Base-by-base conservation (phyloP, 176 grass and related monocot species). In the Thinopyrum elongatum region DNA sequence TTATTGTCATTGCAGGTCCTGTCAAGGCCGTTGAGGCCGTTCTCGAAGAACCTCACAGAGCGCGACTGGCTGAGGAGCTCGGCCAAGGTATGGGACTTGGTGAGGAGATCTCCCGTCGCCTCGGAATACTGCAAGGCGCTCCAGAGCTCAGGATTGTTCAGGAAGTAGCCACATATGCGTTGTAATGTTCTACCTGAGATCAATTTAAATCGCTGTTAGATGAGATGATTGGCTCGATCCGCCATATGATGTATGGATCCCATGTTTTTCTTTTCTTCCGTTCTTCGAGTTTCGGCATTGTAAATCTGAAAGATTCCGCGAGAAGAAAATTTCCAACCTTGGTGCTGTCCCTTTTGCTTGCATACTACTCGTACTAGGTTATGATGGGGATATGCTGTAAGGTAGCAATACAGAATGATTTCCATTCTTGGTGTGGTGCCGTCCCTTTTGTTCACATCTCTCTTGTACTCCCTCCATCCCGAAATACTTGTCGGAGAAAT, bases 1-100 rank as follows among this genome's bases (percentile, higher is more conserved):
- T 49, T 89, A 3, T 2, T 65, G 31, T 81, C 33, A 3, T 26
- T 76, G 57, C 85, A 98, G 96, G 77, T 98, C 70, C 66, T 98
- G 34, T 89, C 96, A 0, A 92, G 91, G 88, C 91, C 86, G 5
- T 65, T 85, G 46, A 89, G 66, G 29, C 76, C 91, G 25, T 95
- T 98, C 85, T 77, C 82, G 1, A 98, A 92, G 84, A 95, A 92
- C 65, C 92, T 94, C 2, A 91, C 93, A 0, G 96, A 95, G 70
- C 93, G 96, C 0, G 93, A 98, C 82, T 98, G 96, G 96, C 79
- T 95, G 84, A 89, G 93, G 55, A 92, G 94, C 88, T 94, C 96
- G 1, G 90, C 91, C 1, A 98, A 95, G 88, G 95, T 95, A 12
- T 98, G 96, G 96, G 96, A 95, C 22, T 80, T 92, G 82, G 86